Evolutionary conservation across 805 yeast genomes (phyloP), one percentile per base, ranked within the genome.

Genomic region (Candida koratica): DNA sequence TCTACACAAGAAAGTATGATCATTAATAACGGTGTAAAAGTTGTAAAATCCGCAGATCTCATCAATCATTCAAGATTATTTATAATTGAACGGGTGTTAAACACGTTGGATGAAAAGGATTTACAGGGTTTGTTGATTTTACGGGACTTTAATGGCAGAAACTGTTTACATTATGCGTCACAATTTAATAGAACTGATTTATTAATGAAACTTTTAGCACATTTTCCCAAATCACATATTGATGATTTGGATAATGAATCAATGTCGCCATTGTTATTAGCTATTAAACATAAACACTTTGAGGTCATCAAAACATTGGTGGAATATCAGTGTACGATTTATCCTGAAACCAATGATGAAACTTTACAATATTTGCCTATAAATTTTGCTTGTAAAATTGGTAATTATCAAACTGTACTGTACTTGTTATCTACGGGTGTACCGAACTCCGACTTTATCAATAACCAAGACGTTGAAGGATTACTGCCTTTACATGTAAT

Each of bases 121-220:
- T 35, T 55, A 3, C 33, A 42, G 7, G 44, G 52, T 4, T 41
- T 66, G 7, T 52, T 66, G 14, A 49, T 51, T 3, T 42, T 58
- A 24, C 74, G 70, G 49, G 94, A 84, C 56, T 67, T 74, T 32
- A 76, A 78, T 46, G 95, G 94, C 3, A 72, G 90, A 44, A 79
- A 82, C 1, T 89, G 97, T 15, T 61, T 93, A 12, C 97, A 90
- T 58, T 87, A 88, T 54, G 94, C 95, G 4, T 73, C 94, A 3
- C 74, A 74, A 47, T 68, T 73, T 45, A 69, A 72, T 43, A 51
- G 73, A 33, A 56, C 64, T 11, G 73, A 67, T 40, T 50, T 76
- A 22, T 49, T 78, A 20, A 58, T 57, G 18, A 53, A 63, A 7
- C 53, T 78, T 7, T 55, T 75, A 17, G 63, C 66, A 2, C 44